Evolutionary conservation across 352 stramenopile genomes (phyloP).

Genomic region (Peronospora tabacina): DNA sequence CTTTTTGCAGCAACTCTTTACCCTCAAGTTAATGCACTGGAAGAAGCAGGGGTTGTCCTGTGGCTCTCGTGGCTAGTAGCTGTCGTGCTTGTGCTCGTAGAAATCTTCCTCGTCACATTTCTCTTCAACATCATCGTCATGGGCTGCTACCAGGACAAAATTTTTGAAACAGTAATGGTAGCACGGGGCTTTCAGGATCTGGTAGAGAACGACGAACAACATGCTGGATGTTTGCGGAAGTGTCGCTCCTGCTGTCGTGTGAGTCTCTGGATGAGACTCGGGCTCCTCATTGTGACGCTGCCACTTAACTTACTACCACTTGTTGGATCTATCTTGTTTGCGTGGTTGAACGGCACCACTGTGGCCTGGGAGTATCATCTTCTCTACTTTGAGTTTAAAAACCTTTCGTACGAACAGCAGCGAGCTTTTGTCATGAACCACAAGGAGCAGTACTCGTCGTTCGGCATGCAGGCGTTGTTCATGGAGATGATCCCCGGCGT

Average conservation of each 20-base stretch:
- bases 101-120: slow-evolving; percentile 68
- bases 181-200: slow-evolving; percentile 41
- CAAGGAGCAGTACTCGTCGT: slow-evolving; percentile 52
- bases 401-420: slow-evolving; percentile 48
- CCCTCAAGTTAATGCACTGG: slow-evolving; percentile 39
- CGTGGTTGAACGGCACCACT: slow-evolving; percentile 64
- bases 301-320: slow-evolving; percentile 65
- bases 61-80: slow-evolving; percentile 53
- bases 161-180: slow-evolving; percentile 55
- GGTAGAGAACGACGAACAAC: slow-evolving; percentile 37
- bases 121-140: slow-evolving; percentile 55
- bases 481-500: slow-evolving; percentile 68
- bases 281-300: slow-evolving; percentile 51
- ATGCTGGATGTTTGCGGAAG: slow-evolving; percentile 35
- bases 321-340: slow-evolving; percentile 49
- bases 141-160: slow-evolving; percentile 49
- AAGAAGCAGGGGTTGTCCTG: slow-evolving; percentile 28
- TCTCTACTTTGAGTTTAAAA: slow-evolving; percentile 72
- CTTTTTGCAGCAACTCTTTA: slow-evolving; percentile 41
- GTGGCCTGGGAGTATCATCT: slow-evolving; percentile 67
- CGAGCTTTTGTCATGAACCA: slow-evolving; percentile 39
- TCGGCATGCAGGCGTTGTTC: slow-evolving; percentile 64
- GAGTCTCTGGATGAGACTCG: slow-evolving; percentile 37
- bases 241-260: slow-evolving; percentile 54
- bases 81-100: slow-evolving; percentile 50